These are phyloP conservation scores for Trichoderma aggressivum DNA, from an alignment of 2,329 filamentous ascomycete species.

Conservation along the genomic window DNA sequence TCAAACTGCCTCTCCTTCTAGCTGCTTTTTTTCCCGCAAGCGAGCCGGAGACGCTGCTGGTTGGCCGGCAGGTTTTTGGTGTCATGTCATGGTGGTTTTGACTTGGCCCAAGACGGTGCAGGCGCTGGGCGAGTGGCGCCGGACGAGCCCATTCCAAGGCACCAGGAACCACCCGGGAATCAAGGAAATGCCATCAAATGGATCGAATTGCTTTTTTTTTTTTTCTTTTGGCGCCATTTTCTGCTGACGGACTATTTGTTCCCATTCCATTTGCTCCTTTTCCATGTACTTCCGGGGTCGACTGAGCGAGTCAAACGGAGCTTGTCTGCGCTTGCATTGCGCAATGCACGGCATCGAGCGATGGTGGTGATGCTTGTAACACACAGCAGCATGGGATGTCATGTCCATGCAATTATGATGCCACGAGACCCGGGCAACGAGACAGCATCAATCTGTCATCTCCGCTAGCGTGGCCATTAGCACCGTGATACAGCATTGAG, in stretches of 20 bases:
- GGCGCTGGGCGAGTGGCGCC: conserved; percentile 4
- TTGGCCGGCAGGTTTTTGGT: conserved; percentile 8
- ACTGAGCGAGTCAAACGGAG: background rate
- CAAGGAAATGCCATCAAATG: background rate
- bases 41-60: conserved; percentile 6
- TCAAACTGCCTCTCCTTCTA: background rate
- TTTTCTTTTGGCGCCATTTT: background rate
- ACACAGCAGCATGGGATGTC: background rate
- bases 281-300: background rate
- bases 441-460: background rate
- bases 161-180: conserved; percentile 9
- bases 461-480: background rate
- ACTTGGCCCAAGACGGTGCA: conserved; percentile 10
- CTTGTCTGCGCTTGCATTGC: background rate
- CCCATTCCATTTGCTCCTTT: background rate
- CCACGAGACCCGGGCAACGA: background rate
- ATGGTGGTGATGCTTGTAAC: background rate
- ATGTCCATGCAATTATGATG: background rate
- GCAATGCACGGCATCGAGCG: background rate
- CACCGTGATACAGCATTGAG: background rate
- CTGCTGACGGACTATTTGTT: background rate
- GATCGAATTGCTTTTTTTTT: background rate
- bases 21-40: conserved; percentile 9
- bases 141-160: conserved; percentile 4
- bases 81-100: conserved; percentile 7